Evolutionary conservation across 352 stramenopile species (phyloP), one percentile per base, ranked within the genome.

Genomic region (Pythium aquatile): DNA sequence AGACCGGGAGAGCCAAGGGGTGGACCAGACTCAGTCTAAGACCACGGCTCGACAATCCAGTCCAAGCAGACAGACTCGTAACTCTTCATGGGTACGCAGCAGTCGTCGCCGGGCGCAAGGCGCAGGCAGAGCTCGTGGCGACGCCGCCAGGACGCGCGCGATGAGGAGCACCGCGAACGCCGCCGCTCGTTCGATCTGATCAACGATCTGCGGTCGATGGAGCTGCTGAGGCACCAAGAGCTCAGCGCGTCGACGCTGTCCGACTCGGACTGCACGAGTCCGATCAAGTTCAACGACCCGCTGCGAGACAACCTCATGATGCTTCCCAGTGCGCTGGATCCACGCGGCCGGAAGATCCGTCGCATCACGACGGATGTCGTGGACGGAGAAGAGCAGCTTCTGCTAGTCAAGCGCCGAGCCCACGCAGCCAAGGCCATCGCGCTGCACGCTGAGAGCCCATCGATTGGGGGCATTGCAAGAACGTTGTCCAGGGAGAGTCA

Each of bases 361-460:
- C 76, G 71, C 16, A 72, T 90, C 33, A 76, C 73, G 54, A 88
- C 76, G 7, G 66, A 81, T 42, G 59, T 78, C 11, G 64, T 87
- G 20, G 74, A 87, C 53, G 48, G 66, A 30, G 65, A 87, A 30
- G 81, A 90, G 55, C 77, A 85, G 44, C 64, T 90, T 1, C 46
- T 80, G 53, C 66, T 90, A 20, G 79, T 90, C 33, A 88, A 88
- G 64, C 70, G 79, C 5, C 66, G 81, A 40, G 81, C 74, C 5
- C 63, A 55, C 14, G 68, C 69, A 4, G 69, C 76, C 8, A 97
- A 94, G 58, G 90, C 97, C 55, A 75, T 98, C 11, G 95, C 94
- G 20, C 74, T 98, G 16, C 77, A 77, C 52, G 60, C 67, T 37
- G 47, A 73, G 52, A 63, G 55, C 17, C 55, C 28, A 32, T 33